Base-by-base conservation (phyloP, 441 rosid genomes). In the Erysimum cheiri region DNA sequence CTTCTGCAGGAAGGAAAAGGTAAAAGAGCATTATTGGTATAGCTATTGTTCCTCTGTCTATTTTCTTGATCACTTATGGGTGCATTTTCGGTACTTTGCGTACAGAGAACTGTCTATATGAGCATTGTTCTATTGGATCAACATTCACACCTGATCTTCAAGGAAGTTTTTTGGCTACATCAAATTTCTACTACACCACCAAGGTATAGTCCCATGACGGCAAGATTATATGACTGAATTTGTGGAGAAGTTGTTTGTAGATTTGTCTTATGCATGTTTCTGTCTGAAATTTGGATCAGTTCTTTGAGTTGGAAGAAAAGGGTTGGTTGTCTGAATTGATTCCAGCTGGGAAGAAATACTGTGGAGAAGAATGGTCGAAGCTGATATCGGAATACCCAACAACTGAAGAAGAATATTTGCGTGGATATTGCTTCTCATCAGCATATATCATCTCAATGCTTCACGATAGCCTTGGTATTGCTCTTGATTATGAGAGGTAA, bases 131-230 rank as follows among this genome's bases (percentile, higher is more conserved):
- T 54, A 69, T 91, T 66, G 97, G 97, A 80, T 85, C 98, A 39
- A 76, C 82, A 50, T 93, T 88, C 82, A 83, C 82, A 53, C 93
- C 97, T 43, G 80, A 87, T 75, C 88, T 89, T 69, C 85, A 72
- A 81, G 98, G 97, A 63, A 89, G 79, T n/a, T 85, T 93, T 77
- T 77, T 91, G 80, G 98, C 97, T 10, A 89, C 93, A 2, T 91
- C 85, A 71, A 91, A 93, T 74, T 89, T 93, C 80, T 89, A 82
- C 84, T 52, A 91, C 71, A 93, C 97, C 28, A 84, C 96, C 17
- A 85, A 89, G 95, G 98, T 93, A 69, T 36, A 33, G 19, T 35
- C 52, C 8, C 14, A 55, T 10, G 15, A 39, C 15, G 12, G 24
- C 41, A 73, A 50, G 24, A 59, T 10, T 48, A 44, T 44, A 44